Base-by-base conservation (phyloP, 805 yeast genomes). In the Saccharomycopsis capsularis region DNA sequence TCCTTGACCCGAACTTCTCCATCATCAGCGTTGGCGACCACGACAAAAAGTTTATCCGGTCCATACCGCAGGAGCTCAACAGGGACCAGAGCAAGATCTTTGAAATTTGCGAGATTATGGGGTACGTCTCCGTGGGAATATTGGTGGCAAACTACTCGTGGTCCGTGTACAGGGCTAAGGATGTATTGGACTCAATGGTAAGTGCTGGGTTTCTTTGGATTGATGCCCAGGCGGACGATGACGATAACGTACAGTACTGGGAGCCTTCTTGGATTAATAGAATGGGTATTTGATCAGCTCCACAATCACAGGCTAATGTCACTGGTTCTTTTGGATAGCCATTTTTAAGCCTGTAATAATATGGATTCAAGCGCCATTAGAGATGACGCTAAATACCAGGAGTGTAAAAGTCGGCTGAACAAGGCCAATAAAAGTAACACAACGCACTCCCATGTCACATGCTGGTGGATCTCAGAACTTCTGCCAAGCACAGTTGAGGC, bases 141-240 rank as follows among this genome's bases (percentile, higher is more conserved):
- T 65, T 91, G 35, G 63, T 73, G 13, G 96, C 83, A 56, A 93
- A 91, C 59, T 76, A 82, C 51, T 71, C 72, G 1, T 91, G 99
- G 99, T 78, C 74, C 44, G 60, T 60, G 2, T 67, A 76, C 2
- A 68, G 96, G 48, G 73, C 85, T 46, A 73, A 73, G 54, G 67
- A 79, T 0, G 82, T 81, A 3, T 60, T 91, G 3, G 82, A 85
- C 35, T 91, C 85, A 41, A 80, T 91, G 87, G 83, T 90, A 1
- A 71, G 83, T 54, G 74, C 74, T 44, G 97, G 98, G 3, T 70
- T 88, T 47, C 66, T 91, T 13, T 91, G 99, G 99, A 67, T 89
- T 1, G 64, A 66, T 4, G 66, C 59, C 43, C 81, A 74, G 45
- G 65, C 65, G 2, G 65, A 57, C 1, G 53, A 57, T 13, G 61